Conservation (phyloP, 179 eudicot genomes). For the Heliamphora ciliata region DNA sequence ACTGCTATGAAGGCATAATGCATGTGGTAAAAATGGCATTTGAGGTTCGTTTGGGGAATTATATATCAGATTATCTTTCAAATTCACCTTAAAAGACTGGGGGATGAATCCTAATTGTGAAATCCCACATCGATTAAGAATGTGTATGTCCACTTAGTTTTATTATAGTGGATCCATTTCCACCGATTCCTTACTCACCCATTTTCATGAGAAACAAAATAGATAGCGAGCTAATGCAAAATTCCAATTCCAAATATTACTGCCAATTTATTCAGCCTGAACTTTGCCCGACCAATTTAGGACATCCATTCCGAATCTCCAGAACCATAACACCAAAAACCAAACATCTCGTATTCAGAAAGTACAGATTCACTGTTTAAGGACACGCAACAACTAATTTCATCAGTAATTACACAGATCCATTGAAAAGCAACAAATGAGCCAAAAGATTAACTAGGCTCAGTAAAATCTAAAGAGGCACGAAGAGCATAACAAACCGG, state of each 20-base stretch:
- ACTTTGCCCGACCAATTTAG: not conserved
- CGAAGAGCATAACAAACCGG: conserved; percentile 60
- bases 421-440: not conserved
- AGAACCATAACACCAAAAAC: not conserved
- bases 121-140: too few species aligned
- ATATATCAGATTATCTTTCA: too few species aligned
- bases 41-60: not conserved
- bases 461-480: conserved; percentile 16
- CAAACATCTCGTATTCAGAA: not conserved
- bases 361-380: not conserved
- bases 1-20: not conserved
- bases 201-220: not conserved
- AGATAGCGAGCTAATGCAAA: not conserved
- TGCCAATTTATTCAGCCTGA: not conserved
- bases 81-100: too few species aligned
- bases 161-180: not conserved
- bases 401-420: not conserved
- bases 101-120: too few species aligned
- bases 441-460: not conserved
- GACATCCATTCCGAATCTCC: too few species aligned
- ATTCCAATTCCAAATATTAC: not conserved
- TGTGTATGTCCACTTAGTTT: too few species aligned
- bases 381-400: not conserved
- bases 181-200: not conserved
- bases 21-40: not conserved